These are phyloP conservation scores for Podaxis carcinomalis DNA, from an alignment of 768 basidiomycete species.

Conservation along the genomic window DNA sequence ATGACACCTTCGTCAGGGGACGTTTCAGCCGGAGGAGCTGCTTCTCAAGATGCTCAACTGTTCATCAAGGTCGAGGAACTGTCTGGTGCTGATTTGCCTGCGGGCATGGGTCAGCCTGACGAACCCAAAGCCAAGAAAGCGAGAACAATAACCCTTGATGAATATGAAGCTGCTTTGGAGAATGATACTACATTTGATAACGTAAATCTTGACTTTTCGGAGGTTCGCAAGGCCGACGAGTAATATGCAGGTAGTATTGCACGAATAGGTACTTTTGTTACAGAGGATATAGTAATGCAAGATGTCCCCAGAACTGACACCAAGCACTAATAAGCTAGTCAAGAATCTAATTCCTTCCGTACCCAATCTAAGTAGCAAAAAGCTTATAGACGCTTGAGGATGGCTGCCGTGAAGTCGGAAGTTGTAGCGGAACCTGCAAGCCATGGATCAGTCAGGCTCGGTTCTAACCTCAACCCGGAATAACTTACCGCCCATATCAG, in stretches of 20 bases:
- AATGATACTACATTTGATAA: conserved; percentile 42
- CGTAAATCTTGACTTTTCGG: conserved; percentile 32
- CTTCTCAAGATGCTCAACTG: background rate
- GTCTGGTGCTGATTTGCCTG: conserved; percentile 8
- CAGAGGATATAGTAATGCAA: conserved; percentile 11
- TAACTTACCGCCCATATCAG: conserved; percentile 88
- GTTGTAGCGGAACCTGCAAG: conserved; percentile 78
- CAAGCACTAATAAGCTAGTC: conserved; percentile 14
- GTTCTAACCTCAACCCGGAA: background rate
- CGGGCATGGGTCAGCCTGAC: conserved; percentile 15
- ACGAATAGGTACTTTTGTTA: conserved; percentile 15
- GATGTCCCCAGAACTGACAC: background rate
- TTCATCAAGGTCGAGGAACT: background rate
- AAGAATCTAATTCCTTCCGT: conserved; percentile 16
- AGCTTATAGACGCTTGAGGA: conserved; percentile 73
- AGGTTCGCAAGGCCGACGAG: background rate
- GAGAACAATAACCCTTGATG: conserved; percentile 38
- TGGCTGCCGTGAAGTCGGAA: conserved; percentile 89
- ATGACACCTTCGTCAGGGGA: background rate
- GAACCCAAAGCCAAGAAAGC: conserved; percentile 37
- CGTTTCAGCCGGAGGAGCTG: background rate
- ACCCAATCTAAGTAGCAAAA: conserved; percentile 2
- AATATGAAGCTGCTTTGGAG: conserved; percentile 50
- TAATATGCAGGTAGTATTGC: background rate
- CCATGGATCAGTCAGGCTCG: conserved; percentile 7